A percentile compares a stretch with the other conserved stretches of the same genome.
phyloP scores from a whole-genome alignment of 2,329 filamentous ascomycete species.

The Colletotrichum sp. region DNA sequence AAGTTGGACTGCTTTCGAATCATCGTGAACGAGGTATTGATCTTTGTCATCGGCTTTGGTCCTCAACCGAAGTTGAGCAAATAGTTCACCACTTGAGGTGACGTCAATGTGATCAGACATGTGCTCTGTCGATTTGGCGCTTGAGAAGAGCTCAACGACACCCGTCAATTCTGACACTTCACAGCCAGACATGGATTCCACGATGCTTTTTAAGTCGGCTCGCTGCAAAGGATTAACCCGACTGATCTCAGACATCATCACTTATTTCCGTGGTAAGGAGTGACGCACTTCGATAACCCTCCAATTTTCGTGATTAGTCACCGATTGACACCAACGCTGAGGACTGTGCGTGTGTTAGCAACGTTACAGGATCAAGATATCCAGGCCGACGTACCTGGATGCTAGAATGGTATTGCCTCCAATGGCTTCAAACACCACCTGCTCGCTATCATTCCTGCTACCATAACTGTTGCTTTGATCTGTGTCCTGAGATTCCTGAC shows the following conservation, averaged over 20 bases:
- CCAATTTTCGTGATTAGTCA: background rate
- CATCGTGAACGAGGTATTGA: background rate
- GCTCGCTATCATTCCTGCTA: background rate
- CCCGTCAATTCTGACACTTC: background rate
- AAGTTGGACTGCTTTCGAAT: background rate
- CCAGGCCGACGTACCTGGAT: background rate
- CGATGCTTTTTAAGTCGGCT: background rate
- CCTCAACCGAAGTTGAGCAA: background rate
- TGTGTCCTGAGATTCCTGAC: background rate
- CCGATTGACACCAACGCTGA: background rate
- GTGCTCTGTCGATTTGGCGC: background rate
- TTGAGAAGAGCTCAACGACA: background rate
- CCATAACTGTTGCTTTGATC: background rate
- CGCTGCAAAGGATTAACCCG: background rate
- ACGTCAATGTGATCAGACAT: background rate
- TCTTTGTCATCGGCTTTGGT: background rate
- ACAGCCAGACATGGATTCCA: background rate
- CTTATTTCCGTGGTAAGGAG: background rate
- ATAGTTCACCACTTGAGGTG: background rate
- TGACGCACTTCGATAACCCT: background rate
- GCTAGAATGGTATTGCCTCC: conserved; percentile 9
- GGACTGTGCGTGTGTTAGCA: background rate
- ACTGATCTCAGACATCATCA: background rate
- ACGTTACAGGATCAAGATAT: too few species aligned
- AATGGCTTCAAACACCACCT: conserved; percentile 1